Base-by-base conservation (phyloP, 352 stramenopile genomes). In the Globisporangium okanoganense region DNA sequence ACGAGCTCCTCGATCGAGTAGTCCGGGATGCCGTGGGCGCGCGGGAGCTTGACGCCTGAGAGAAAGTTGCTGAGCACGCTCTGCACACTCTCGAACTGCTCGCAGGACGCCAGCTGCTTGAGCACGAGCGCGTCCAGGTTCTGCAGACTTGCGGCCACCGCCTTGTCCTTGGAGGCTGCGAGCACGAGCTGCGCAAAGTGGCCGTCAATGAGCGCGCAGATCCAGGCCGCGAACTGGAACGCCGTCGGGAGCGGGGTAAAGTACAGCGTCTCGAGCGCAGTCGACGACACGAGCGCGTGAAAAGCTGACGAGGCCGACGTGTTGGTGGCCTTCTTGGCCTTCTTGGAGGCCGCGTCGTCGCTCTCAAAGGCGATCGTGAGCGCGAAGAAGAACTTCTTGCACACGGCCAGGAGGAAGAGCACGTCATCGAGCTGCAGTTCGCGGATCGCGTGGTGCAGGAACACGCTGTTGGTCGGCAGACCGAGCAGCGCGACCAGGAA, bases 31-130 rank as follows among this genome's bases (percentile, higher is more conserved):
- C 77, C 80, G 24, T 80, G 79, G 18, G 79, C 74, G 43, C 71
- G 69, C 35, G 82, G 81, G 45, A 94, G 71, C 65, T 75, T 75
- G 54, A 90, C 77, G 40, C 79, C 78, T n/a, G 75, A 84, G 47
- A 94, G 43, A 47, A 91, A 88, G 76, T 94, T 91, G 64, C 77
- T 82, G 40, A 94, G 68, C 51, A 92, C 85, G 57, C 72, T 80
- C 44, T 90, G 77, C 18, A 92, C 80, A 43, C 65, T 73, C 53
- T 92, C 82, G 61, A 85, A 90, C 58, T 79, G 73, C 20, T 78
- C 72, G 45, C 77, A 87, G 22, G 72, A 67, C 16, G 67, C 60
- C 33, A 92, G 62, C 53, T 89, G 73, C 61, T 75, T 50, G 38
- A 81, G 70, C 29, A 94, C 77, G 48, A 92, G 70, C 16, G 70